phyloP scores from a whole-genome alignment of 805 yeast genomes.

The Kodamaea lidongshanica region DNA sequence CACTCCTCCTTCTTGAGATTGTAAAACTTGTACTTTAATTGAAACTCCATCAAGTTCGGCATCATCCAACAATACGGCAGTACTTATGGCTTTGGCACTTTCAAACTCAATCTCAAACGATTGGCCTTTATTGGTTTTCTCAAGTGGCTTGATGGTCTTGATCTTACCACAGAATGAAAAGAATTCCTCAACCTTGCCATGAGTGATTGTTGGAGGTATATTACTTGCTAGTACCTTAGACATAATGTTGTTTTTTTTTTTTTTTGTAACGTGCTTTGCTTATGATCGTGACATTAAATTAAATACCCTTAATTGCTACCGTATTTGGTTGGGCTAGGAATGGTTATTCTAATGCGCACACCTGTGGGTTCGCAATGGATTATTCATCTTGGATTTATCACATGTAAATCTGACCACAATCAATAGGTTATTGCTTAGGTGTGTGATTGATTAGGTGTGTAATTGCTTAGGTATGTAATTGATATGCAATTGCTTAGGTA shows the following conservation, averaged over 20 bases:
- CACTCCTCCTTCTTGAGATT: constrained; percentile 5
- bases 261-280: too few species aligned
- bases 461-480: too few species aligned
- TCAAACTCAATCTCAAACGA: constrained; percentile 49
- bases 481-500: too few species aligned
- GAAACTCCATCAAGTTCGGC: constrained; percentile 62
- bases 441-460: too few species aligned
- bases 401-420: too few species aligned
- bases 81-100: constrained; percentile 54
- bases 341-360: too few species aligned
- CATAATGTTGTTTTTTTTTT: constrained; percentile 14
- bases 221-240: constrained; percentile 49
- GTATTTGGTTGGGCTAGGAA: too few species aligned
- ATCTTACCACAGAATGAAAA: constrained; percentile 68
- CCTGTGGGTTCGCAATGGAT: too few species aligned
- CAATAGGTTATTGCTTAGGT: too few species aligned
- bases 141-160: constrained; percentile 26
- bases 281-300: too few species aligned
- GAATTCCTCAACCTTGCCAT: constrained; percentile 54
- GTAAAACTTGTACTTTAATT: constrained; percentile 40
- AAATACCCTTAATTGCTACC: too few species aligned
- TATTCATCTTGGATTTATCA: too few species aligned
- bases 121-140: constrained; percentile 22
- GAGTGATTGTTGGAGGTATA: constrained; percentile 45
- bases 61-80: constrained; percentile 65